Percentiles rank a stretch among this genome's conserved stretches.
phyloP scores from a whole-genome alignment of 2,329 filamentous ascomycete genomes.

The Penicillium polonicum region DNA sequence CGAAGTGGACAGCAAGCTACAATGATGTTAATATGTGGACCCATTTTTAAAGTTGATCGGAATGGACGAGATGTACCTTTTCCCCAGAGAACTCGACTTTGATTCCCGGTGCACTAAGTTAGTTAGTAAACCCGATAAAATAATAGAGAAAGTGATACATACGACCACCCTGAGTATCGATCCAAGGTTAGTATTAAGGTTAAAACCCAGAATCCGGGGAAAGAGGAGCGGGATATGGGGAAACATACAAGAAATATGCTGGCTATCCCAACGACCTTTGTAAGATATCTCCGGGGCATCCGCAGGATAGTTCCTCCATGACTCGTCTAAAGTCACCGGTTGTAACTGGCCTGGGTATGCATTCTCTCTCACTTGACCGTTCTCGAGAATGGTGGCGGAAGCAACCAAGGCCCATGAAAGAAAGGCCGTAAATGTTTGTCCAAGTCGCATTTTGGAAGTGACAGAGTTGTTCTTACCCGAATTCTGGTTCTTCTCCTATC shows the following conservation, averaged over 20 bases:
- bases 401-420: constrained; percentile 21
- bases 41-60: background rate
- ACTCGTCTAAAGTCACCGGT: constrained; percentile 30
- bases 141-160: constrained; percentile 30
- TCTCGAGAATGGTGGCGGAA: constrained; percentile 44
- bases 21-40: constrained; percentile 1
- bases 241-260: constrained; percentile 54
- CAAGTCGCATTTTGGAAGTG: constrained; percentile 19
- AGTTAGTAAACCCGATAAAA: constrained; percentile 2
- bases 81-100: constrained; percentile 57
- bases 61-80: constrained; percentile 32
- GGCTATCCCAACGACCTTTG: constrained; percentile 63
- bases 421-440: constrained; percentile 5
- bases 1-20: constrained; percentile 54
- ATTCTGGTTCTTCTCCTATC: background rate
- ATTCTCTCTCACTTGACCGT: constrained; percentile 42
- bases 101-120: constrained; percentile 49
- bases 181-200: constrained; percentile 12
- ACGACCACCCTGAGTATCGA: constrained; percentile 52
- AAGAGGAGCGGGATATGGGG: background rate
- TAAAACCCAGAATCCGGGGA: background rate
- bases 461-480: constrained; percentile 1
- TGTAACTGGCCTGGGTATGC: constrained; percentile 41
- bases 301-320: constrained; percentile 52
- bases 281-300: constrained; percentile 58